Percentiles rank a stretch among this genome's conserved stretches.
phyloP scores from a whole-genome alignment of 176 grass and related monocot species.

The Carex parvula region DNA sequence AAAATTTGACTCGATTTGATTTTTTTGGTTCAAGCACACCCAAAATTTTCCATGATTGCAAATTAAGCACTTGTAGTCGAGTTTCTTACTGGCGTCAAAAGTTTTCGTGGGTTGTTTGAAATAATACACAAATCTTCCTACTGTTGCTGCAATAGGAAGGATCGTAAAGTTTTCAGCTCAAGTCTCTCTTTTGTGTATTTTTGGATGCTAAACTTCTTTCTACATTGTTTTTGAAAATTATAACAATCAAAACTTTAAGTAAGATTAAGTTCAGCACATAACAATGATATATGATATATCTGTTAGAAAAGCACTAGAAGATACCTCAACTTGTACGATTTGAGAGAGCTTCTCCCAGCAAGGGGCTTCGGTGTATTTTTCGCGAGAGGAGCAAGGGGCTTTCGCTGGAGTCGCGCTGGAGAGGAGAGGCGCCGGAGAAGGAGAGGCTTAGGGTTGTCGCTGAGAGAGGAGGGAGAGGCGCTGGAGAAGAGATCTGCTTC shows the following conservation, averaged over 20 bases:
- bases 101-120: not conserved
- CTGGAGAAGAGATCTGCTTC: no score
- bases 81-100: not conserved
- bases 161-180: not conserved
- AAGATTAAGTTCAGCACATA: not conserved
- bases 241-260: not conserved
- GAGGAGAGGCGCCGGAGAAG: no score
- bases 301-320: slow-evolving; percentile 31
- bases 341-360: no score
- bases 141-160: not conserved
- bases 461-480: no score
- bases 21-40: not conserved
- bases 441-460: no score
- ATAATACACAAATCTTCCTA: not conserved
- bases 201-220: not conserved
- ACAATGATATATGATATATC: slow-evolving; percentile 27
- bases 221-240: not conserved
- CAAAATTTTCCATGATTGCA: not conserved
- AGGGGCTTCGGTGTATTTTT: no score
- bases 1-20: no score
- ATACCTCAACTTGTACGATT: slow-evolving; percentile 16
- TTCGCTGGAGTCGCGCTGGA: no score
- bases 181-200: not conserved
- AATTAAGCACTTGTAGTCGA: not conserved
- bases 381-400: no score